Evolutionary conservation across 225 moss, liverwort and hornwort genomes (phyloP).

Genomic region (Neckera pumila): DNA sequence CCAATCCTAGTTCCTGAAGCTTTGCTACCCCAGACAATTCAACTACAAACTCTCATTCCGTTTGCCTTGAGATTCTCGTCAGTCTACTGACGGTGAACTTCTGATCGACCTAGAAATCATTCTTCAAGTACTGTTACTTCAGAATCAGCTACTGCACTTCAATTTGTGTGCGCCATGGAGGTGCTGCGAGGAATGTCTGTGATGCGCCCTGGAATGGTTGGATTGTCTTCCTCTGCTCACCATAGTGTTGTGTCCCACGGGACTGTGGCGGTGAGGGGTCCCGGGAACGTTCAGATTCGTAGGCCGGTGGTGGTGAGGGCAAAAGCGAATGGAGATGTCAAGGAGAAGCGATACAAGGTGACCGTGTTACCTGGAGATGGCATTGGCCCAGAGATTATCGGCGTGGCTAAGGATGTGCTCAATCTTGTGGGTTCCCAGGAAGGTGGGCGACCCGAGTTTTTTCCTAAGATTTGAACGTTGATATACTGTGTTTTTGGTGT

Average conservation of each 20-base stretch:
- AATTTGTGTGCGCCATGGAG: constrained; percentile 5
- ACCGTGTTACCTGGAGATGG: constrained; percentile 89
- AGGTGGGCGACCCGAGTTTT: constrained; percentile 1
- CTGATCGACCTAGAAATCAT: too few relatives aligned
- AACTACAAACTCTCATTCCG: not conserved
- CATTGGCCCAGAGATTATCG: constrained; percentile 87
- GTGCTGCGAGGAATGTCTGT: constrained; percentile 8
- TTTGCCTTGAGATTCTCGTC: not conserved
- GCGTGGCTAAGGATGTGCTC: constrained; percentile 74
- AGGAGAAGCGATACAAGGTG: constrained; percentile 44
- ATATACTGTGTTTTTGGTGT: not conserved
- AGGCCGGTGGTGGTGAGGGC: constrained; percentile 7
- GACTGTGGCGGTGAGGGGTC: not conserved
- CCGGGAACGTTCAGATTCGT: not conserved
- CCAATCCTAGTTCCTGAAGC: not conserved
- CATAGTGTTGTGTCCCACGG: not conserved
- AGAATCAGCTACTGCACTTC: not conserved
- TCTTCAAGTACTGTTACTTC: not conserved
- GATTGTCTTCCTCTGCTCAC: not conserved
- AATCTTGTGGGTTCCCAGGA: constrained; percentile 57
- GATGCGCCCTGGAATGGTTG: not conserved
- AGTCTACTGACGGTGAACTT: not conserved
- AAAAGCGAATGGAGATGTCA: not conserved
- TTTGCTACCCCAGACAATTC: not conserved
- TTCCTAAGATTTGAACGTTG: not conserved